Evolutionary conservation across 2,329 filamentous ascomycete species (phyloP), one percentile per base, ranked within the genome.

Genomic region (Diaporthe nobilis): DNA sequence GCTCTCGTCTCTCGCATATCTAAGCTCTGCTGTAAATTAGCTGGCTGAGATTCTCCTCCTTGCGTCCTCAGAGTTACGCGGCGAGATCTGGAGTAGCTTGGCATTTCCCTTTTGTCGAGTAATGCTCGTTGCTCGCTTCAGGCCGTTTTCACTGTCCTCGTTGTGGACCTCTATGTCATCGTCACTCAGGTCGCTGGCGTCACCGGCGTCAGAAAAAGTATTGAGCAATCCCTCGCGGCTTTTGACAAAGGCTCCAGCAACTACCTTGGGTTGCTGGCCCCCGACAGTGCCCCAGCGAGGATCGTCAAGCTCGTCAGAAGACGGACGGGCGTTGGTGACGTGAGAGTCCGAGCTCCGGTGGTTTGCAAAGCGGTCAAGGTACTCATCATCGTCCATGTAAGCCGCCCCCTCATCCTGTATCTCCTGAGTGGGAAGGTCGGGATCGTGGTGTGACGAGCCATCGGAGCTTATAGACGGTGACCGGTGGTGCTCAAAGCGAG

Each of bases 71-170:
- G 90, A 93, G 60, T 83, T 82, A 37, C 89, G 87, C 31, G 90
- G 88, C 28, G 88, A 88, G 63, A 96, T 88, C 68, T 95, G 92
- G 68, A 97, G 85, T 71, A 96, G 84, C 83, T 91, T 94, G 15
- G 94, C 94, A 81, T 93, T 96, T 68, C 94, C 94, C 60, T 94
- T 93, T 78, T 93, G 93, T 72, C 93, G 89, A 28, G 87, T 90
- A 75, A 96, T 87, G 83, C 93, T 96, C 71, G 88, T 92, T 39
- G 95, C 94, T 79, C 93, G 91, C 79, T 92, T 90, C 31, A 88
- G 79, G 57, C 86, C 85, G 34, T 82, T 83, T 77, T 81, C 84
- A 79, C 85, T 85, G 15, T 82, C 81, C 37, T 81, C 82, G n/a
- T 81, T 81, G 57, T 78, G 77, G 47, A 79, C 73, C 31, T 75